Evolutionary conservation across 495 filamentous ascomycete species (phyloP), one percentile per base, ranked within the genome.

Genomic region (Aeminium ludgeri): DNA sequence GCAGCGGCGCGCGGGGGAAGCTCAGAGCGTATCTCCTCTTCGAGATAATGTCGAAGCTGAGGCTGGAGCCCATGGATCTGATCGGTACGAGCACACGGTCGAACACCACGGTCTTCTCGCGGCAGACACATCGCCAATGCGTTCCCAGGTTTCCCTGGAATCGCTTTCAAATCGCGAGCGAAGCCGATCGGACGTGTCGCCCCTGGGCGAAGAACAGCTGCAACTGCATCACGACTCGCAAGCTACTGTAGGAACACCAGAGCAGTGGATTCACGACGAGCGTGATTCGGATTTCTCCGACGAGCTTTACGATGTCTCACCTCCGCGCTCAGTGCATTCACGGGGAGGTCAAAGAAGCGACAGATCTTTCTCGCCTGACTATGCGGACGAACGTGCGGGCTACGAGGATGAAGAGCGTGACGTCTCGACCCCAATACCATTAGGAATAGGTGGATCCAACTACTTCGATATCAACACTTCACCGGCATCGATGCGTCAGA

Each of bases 401-500:
- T 20, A 36, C 13, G 41, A 2, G 10, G 38, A 46, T 18, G 44
- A 46, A 31, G 44, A 30, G 8, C 44, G 37, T 2, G 44, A 46
- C 17, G 15, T 46, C 13, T 31, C 32, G n/a, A 46, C 45, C 1
- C 38, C 39, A 3, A 47, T 43, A 38, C 34, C 30, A 13, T 34
- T 17, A 10, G 31, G 27, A 16, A 29, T 33, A 20, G 45, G 37
- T 12, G 33, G 34, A 10, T 17, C 18, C 30, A 18, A 11, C 13
- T 25, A 25, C 23, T 25, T 25, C 8, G 23, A 25, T 8, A 8
- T 25, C 19, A 43, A 30, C 25, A 28, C 28, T 23, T 43, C 45
- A 15, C 39, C 34, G 11, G 17, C 30, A 19, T 48, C 45, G 16
- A 32, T 11, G 3, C 39, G 41, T 23, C 34, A 33, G 20, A 48